A percentile compares a stretch with the other conserved stretches of the same genome.
These are phyloP conservation scores for Puccinia triticina DNA, from an alignment of 1,284 basidiomycete genomes.

Conservation along the genomic window DNA sequence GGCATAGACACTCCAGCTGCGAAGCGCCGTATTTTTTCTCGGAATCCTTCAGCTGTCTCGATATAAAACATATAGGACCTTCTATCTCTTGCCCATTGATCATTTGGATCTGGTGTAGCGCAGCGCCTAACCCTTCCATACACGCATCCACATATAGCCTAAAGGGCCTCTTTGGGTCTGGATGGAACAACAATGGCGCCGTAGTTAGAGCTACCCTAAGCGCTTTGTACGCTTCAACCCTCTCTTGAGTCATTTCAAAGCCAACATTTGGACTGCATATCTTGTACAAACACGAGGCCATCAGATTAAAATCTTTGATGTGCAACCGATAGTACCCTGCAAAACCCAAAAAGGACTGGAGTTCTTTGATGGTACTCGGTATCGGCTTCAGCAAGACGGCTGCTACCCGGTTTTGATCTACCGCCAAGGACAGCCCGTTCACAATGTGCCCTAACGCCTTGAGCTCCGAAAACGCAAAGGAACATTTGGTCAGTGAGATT, in stretches of 20 bases:
- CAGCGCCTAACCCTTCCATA: neutral
- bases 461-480: neutral
- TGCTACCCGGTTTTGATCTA: constrained; percentile 13
- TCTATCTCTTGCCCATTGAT: neutral
- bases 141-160: constrained; percentile 24
- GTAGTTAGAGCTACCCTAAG: too few species aligned
- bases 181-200: constrained; percentile 15
- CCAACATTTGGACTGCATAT: constrained; percentile 7
- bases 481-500: too few species aligned
- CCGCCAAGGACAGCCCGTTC: neutral
- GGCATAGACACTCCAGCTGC: neutral
- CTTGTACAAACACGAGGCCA: constrained; percentile 12
- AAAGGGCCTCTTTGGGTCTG: neutral
- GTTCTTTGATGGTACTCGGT: neutral
- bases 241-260: constrained; percentile 36
- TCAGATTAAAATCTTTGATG: neutral
- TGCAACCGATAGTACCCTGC: constrained; percentile 1
- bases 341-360: neutral
- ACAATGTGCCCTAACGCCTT: constrained; percentile 24
- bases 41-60: neutral
- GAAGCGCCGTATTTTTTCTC: constrained; percentile 14
- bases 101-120: constrained; percentile 32
- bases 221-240: constrained; percentile 3
- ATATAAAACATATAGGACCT: constrained; percentile 19
- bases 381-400: neutral